Evolutionary conservation across 768 basidiomycete species (phyloP).

Genomic region (Tulasnella sp.): DNA sequence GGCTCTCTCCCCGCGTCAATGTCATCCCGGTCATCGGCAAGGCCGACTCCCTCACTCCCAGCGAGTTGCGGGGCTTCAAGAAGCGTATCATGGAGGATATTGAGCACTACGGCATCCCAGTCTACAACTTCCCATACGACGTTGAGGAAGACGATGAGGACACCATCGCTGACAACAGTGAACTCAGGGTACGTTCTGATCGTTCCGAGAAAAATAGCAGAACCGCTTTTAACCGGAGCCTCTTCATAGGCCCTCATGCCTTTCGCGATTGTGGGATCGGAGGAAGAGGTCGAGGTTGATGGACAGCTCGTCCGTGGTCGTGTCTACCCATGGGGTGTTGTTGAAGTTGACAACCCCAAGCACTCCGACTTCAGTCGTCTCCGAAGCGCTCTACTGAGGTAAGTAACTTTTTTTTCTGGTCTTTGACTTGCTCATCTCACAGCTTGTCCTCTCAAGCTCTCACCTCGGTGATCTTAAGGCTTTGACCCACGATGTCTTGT

Average conservation of each 20-base stretch:
- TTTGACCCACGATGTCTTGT: slow-evolving; percentile 87
- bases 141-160: slow-evolving; percentile 99
- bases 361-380: slow-evolving; percentile 98
- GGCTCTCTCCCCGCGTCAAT: slow-evolving; percentile 94
- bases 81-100: slow-evolving; percentile 99
- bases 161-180: slow-evolving; percentile 95
- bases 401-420: slow-evolving; percentile 33
- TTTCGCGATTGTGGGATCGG: slow-evolving; percentile 95
- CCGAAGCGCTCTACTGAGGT: slow-evolving; percentile 88
- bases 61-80: slow-evolving; percentile 92
- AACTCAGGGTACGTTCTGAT: slow-evolving; percentile 64
- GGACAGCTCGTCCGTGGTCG: slow-evolving; percentile 89
- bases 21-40: slow-evolving; percentile 98
- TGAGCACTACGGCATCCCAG: slow-evolving; percentile 94
- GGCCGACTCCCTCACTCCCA: slow-evolving; percentile 90
- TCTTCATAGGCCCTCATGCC: slow-evolving; percentile 73
- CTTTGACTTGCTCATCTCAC: slow-evolving; percentile 19
- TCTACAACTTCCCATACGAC: slow-evolving; percentile 99
- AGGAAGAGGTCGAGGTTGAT: slow-evolving; percentile 92
- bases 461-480: slow-evolving; percentile 93
- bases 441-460: slow-evolving; percentile 52
- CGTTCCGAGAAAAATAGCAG: background rate
- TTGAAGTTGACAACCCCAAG: slow-evolving; percentile 98
- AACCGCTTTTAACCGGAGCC: slow-evolving; percentile 6
- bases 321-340: slow-evolving; percentile 98